Evolutionary conservation across 768 basidiomycete genomes (phyloP), one percentile per base, ranked within the genome.

Genomic region (Podaxis sp.): DNA sequence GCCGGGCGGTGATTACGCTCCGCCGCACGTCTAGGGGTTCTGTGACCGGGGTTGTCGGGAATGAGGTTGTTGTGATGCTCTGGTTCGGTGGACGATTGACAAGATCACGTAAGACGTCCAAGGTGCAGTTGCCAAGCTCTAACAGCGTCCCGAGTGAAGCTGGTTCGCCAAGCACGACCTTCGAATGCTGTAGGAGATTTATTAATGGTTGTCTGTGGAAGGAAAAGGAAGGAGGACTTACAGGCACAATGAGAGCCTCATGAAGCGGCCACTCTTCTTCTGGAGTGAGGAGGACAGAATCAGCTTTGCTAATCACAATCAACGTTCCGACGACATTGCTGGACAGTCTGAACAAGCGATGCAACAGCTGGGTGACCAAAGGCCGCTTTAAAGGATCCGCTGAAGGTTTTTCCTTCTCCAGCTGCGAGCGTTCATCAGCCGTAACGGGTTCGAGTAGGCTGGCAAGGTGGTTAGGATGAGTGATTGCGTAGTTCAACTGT

Each of bases 401-500:
- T 60, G 83, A 75, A 37, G 82, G 76, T 4, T 83, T 76, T 51
- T 90, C 89, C 65, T 87, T 87, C 68, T 95, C 90, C 53, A 92
- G 78, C 54, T 80, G 79, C 0, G 75, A 74, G 6, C 89, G 84
- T 67, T 96, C 95, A 11, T 93, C 93, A 1, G 82, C 71, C 0
- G 90, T 89, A 13, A 91, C 80, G 5, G 93, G 89, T 62, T 96
- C 93, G 67, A 96, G 79, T 28, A 93, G 78, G 66, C 88, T 88
- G 1, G 89, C 87, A 12, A 97, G 82, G 68, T 95, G 89, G 69
- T 95, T 91, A 6, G 95, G 95, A 73, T 98, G 95, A 0, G 93
- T 89, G 52, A 96, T 80, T 0, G 93, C 91, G 66, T 95, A 95
- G 73, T 95, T 95, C 65, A 97, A 75, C 66, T 95, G 91, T 70